phyloP scores from a whole-genome alignment of 257 asterid genomes.

The Phtheirospermum japonicum region DNA sequence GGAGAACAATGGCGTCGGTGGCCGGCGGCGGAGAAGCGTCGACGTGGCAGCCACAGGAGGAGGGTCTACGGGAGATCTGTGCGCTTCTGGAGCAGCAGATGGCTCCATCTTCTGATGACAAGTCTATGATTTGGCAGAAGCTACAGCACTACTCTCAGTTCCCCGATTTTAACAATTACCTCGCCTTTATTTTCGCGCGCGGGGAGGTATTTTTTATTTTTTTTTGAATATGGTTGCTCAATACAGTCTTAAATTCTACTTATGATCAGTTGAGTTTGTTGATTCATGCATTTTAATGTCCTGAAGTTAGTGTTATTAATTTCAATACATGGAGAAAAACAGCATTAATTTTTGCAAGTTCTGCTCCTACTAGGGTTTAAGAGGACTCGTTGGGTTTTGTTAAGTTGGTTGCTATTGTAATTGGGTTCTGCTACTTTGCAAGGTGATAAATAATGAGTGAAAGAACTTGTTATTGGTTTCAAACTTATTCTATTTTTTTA shows the following conservation, averaged over 20 bases:
- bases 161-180: slow-evolving; percentile 97
- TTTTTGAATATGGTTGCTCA: not conserved
- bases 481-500: not conserved
- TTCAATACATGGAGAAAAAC: not conserved
- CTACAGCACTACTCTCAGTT: slow-evolving; percentile 88
- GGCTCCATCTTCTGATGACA: slow-evolving; percentile 77
- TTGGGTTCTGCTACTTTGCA: not conserved
- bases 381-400: slow-evolving; percentile 10
- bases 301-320: not conserved
- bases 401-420: slow-evolving; percentile 8
- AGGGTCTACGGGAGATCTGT: slow-evolving; percentile 94
- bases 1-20: slow-evolving; percentile 42
- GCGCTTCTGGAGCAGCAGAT: slow-evolving; percentile 90
- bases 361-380: slow-evolving; percentile 18
- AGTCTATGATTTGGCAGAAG: slow-evolving; percentile 74
- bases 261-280: slow-evolving; percentile 19
- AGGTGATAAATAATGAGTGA: too few species aligned
- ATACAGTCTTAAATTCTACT: not conserved
- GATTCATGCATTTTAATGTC: slow-evolving; percentile 7
- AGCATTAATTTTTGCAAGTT: not conserved
- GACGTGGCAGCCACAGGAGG: slow-evolving; percentile 84
- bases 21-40: slow-evolving; percentile 42
- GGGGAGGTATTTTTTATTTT: slow-evolving; percentile 50
- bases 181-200: slow-evolving; percentile 80
- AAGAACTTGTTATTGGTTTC: not conserved